Percentiles rank a stretch among this genome's conserved stretches.
phyloP scores from a whole-genome alignment of 352 stramenopile genomes.

The Phytophthora pini region DNA sequence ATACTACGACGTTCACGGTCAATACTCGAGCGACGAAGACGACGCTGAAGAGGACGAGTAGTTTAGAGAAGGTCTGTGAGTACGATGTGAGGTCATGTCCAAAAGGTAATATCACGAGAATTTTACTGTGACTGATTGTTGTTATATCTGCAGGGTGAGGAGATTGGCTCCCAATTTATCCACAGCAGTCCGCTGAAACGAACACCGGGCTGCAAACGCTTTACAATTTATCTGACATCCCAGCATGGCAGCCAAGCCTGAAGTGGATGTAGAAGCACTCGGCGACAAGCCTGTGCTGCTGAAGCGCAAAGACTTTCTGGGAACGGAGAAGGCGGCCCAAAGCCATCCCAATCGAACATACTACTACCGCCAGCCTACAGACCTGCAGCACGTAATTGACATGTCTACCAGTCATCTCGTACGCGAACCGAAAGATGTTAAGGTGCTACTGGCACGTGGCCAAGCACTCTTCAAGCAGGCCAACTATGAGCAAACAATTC shows the following conservation, averaged over 20 bases:
- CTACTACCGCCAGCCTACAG: conserved; percentile 75
- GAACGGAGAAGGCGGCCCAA: conserved; percentile 67
- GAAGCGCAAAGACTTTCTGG: conserved; percentile 85
- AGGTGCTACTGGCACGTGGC: conserved; percentile 75
- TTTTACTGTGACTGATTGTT: conserved; percentile 2
- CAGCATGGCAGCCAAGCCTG: conserved; percentile 46
- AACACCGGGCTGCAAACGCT: background rate
- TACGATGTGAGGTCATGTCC: conserved; percentile 1
- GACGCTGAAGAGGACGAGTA: conserved; percentile 68
- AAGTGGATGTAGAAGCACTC: conserved; percentile 36
- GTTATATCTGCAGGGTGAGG: background rate
- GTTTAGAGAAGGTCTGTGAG: conserved; percentile 6
- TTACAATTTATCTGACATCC: conserved; percentile 6
- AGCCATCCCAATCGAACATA: conserved; percentile 77
- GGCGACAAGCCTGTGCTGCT: conserved; percentile 46
- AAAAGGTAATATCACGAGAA: conserved; percentile 13
- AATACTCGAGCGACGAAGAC: conserved; percentile 83
- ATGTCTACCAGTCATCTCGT: conserved; percentile 73
- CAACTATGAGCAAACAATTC: conserved; percentile 59
- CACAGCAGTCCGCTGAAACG: conserved; percentile 22
- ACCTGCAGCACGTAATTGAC: conserved; percentile 82
- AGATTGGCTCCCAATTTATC: conserved; percentile 22
- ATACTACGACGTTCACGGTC: conserved; percentile 76
- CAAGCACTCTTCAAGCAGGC: conserved; percentile 84
- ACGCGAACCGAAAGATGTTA: conserved; percentile 61